Conservation (phyloP, 2,329 filamentous ascomycete species). For the Pestalotiopsis sp. region DNA sequence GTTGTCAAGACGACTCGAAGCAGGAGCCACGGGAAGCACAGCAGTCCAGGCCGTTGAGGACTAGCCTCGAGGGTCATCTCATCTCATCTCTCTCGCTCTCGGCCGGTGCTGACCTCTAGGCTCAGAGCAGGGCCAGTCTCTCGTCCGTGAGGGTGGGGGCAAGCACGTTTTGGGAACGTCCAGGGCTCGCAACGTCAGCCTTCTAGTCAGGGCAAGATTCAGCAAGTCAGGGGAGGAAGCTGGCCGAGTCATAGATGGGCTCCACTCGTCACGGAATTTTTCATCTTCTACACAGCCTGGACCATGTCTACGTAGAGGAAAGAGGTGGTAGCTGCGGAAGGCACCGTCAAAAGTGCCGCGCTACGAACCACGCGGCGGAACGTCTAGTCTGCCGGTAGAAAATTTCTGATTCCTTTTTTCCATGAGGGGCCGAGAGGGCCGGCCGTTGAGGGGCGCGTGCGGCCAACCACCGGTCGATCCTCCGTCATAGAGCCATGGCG, state of each 20-base stretch:
- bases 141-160: not conserved
- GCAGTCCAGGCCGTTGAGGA: not conserved
- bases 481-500: not conserved
- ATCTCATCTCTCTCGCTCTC: not conserved
- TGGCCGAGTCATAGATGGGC: not conserved
- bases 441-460: not conserved
- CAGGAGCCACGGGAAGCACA: not conserved
- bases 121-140: not conserved
- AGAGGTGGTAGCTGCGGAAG: not conserved
- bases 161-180: not conserved
- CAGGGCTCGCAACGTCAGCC: not conserved
- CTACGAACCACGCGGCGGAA: not conserved
- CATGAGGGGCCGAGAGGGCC: not conserved
- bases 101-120: not conserved
- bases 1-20: not conserved
- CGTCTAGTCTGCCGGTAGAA: not conserved
- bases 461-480: not conserved
- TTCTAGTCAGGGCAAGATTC: conserved; percentile 6
- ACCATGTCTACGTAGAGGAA: not conserved
- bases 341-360: not conserved
- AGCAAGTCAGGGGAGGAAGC: conserved; percentile 1
- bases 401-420: not conserved
- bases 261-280: not conserved
- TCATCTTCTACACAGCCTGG: not conserved
- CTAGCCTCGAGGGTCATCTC: not conserved